Percentiles rank a stretch among this genome's conserved stretches.
Conservation (phyloP, 1,139 yeast species). For the Magnusiomyces sp. region DNA sequence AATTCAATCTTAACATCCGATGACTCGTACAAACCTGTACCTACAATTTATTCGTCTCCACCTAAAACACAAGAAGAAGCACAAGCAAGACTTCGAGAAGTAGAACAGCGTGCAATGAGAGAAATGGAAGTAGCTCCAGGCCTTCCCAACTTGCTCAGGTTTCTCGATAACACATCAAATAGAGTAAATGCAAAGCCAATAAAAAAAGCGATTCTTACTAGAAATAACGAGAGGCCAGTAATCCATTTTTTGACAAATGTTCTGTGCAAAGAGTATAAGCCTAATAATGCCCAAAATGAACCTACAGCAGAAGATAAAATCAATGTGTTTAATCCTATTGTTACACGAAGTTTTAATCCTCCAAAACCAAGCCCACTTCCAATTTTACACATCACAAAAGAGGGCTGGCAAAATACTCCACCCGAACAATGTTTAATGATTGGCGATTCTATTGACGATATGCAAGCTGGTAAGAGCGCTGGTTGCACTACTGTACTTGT, state of each 20-base stretch:
- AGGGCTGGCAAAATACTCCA: slow-evolving; percentile 33
- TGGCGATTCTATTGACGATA: slow-evolving; percentile 60
- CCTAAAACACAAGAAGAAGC: slow-evolving; percentile 37
- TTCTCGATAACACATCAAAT: slow-evolving; percentile 25
- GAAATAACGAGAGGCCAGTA: slow-evolving; percentile 38
- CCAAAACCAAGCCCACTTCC: slow-evolving; percentile 62
- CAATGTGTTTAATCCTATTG: slow-evolving; percentile 14
- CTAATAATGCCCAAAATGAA: slow-evolving; percentile 35
- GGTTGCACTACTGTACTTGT: slow-evolving; percentile 49
- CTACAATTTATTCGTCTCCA: no score
- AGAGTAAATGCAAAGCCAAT: slow-evolving; percentile 30
- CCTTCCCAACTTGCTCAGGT: slow-evolving; percentile 25
- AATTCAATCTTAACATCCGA: slow-evolving; percentile 12
- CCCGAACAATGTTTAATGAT: slow-evolving; percentile 51
- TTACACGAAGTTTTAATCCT: slow-evolving; percentile 54
- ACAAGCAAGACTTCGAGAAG: slow-evolving; percentile 37
- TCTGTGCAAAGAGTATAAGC: background rate
- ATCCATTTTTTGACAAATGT: background rate
- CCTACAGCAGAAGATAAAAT: slow-evolving; percentile 30
- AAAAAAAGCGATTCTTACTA: slow-evolving; percentile 49
- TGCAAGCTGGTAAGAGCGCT: slow-evolving; percentile 50
- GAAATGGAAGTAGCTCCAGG: slow-evolving; percentile 51
- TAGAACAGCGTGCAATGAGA: slow-evolving; percentile 51
- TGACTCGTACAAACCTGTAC: slow-evolving; percentile 1
- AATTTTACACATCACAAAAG: slow-evolving; percentile 42